Evolutionary conservation across 495 filamentous ascomycete species (phyloP).

Genomic region (Cercophora sp.): DNA sequence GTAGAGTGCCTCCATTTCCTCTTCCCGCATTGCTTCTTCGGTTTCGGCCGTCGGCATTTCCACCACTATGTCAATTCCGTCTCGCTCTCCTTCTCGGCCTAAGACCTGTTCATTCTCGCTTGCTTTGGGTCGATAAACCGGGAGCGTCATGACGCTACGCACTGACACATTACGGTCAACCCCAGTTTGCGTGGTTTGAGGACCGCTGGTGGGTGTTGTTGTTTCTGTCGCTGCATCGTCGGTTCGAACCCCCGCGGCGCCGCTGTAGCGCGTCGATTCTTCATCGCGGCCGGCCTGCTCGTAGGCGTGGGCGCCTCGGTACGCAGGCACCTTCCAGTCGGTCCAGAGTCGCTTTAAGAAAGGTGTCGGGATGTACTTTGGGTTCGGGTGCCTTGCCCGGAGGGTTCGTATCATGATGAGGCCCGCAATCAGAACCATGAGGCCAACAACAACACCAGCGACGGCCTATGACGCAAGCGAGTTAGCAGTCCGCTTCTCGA

Average conservation of each 20-base stretch:
- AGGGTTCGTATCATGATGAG: slow-evolving; percentile 17
- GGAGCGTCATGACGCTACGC: slow-evolving; percentile 88
- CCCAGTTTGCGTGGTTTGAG: slow-evolving; percentile 25
- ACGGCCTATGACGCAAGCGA: slow-evolving; percentile 19
- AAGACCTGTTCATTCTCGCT: slow-evolving; percentile 78
- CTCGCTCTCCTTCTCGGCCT: slow-evolving; percentile 85
- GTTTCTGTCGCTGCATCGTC: slow-evolving; percentile 15
- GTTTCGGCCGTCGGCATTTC: slow-evolving; percentile 58
- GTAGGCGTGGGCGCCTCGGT: slow-evolving; percentile 15
- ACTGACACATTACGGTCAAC: slow-evolving; percentile 83
- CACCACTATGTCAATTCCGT: slow-evolving; percentile 85
- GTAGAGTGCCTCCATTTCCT: slow-evolving; percentile 89
- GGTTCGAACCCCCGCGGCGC: slow-evolving; percentile 18
- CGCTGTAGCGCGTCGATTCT: slow-evolving; percentile 22
- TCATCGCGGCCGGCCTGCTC: slow-evolving; percentile 20
- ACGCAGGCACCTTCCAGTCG: slow-evolving; percentile 46
- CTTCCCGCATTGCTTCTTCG: slow-evolving; percentile 76
- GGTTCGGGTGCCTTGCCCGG: slow-evolving; percentile 37
- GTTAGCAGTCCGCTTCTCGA: too few relatives aligned
- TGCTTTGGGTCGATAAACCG: slow-evolving; percentile 66
- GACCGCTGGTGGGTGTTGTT: slow-evolving; percentile 11
- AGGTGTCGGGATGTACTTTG: slow-evolving; percentile 55
- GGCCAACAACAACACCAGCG: slow-evolving; percentile 17
- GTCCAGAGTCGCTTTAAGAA: slow-evolving; percentile 59
- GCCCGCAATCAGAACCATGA: slow-evolving; percentile 16